A percentile compares a stretch with the other conserved stretches of the same genome.
Conservation (phyloP, 1,139 yeast genomes). For the Saccharomyces hybrid region DNA sequence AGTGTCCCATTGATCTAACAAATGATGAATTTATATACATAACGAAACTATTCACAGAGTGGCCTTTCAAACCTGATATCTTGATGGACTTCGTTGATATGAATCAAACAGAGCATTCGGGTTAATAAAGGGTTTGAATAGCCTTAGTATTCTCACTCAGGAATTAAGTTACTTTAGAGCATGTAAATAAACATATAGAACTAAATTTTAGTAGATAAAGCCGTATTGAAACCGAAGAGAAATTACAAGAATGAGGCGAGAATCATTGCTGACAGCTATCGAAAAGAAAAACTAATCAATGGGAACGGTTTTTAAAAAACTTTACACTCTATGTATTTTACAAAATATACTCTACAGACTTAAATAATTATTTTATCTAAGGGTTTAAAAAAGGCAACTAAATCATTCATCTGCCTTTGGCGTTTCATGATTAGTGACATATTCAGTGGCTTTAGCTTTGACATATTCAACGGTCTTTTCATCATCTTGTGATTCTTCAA, state of each 20-base stretch:
- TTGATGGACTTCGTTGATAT: conserved; percentile 25
- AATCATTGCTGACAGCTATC: no score
- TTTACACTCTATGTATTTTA: neutral
- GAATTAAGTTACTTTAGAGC: neutral
- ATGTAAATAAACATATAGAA: neutral
- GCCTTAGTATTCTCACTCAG: neutral
- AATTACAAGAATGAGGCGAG: neutral
- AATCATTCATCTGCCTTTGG: neutral
- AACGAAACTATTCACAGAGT: conserved; percentile 47
- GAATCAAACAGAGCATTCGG: conserved; percentile 16
- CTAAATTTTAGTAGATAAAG: neutral
- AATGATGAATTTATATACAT: conserved; percentile 48
- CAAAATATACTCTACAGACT: neutral
- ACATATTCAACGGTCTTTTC: conserved; percentile 72
- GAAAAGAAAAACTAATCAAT: neutral
- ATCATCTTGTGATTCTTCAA: conserved; percentile 65
- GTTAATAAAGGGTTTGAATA: neutral
- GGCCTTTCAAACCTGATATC: conserved; percentile 84
- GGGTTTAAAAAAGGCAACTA: neutral
- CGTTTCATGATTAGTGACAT: conserved; percentile 35
- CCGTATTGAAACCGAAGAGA: neutral
- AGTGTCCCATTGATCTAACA: conserved; percentile 44
- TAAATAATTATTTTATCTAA: neutral
- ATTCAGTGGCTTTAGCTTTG: conserved; percentile 86
- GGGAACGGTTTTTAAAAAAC: neutral